Conservation (phyloP, 257 asterid species). For the Fraxinus pennsylvanica region DNA sequence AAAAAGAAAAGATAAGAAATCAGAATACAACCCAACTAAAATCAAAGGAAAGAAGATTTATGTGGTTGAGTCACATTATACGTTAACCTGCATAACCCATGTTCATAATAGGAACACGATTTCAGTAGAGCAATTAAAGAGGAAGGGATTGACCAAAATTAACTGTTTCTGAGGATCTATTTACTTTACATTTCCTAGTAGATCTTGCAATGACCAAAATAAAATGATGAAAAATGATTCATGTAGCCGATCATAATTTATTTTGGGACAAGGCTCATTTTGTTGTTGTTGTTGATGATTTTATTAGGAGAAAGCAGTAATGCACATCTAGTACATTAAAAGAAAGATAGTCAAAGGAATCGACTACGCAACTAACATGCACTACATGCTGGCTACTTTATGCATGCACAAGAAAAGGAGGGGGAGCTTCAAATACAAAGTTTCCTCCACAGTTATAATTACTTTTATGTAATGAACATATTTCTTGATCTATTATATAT, state of each 20-base stretch:
- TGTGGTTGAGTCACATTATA: background rate
- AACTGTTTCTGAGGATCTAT: background rate
- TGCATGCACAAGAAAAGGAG: conserved; percentile 1
- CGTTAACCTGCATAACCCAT: background rate
- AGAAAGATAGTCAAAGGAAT: background rate
- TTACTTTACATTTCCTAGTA: background rate
- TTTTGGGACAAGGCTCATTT: background rate
- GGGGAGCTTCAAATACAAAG: conserved; percentile 1
- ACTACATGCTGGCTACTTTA: conserved; percentile 2
- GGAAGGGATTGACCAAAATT: background rate
- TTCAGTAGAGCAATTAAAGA: background rate
- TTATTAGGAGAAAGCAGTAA: background rate
- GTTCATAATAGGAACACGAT: background rate
- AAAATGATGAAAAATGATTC: background rate
- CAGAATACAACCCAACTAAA: background rate
- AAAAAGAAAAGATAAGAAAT: background rate
- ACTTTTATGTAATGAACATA: background rate
- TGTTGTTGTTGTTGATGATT: background rate
- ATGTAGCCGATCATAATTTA: background rate
- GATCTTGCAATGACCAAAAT: background rate
- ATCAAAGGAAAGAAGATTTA: background rate
- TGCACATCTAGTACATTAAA: background rate
- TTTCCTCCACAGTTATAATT: background rate
- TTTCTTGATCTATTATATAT: background rate
- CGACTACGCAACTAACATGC: background rate